Percentiles rank a stretch among this genome's conserved stretches.
Evolutionary conservation across 371 early-diverging fungal species (phyloP).

Genomic region (Choanephora cucurbitarum): DNA sequence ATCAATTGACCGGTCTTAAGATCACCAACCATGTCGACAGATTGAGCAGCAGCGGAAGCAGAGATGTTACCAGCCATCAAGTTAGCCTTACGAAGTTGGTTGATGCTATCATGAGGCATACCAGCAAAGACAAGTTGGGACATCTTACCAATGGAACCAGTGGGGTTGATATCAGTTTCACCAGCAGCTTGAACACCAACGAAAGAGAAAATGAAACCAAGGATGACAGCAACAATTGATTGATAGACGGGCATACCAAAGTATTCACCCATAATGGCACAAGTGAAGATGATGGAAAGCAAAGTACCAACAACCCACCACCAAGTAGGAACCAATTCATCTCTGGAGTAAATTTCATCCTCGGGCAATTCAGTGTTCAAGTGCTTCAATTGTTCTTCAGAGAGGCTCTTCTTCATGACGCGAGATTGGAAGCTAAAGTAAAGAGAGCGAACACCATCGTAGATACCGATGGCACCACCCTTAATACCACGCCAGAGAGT

Average conservation of each 20-base stretch:
- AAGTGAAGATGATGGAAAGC: constrained; percentile 59
- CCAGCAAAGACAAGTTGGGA: constrained; percentile 62
- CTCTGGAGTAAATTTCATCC: constrained; percentile 31
- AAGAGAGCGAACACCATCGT: background rate
- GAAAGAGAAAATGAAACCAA: constrained; percentile 71
- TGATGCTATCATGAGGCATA: constrained; percentile 49
- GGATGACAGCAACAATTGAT: constrained; percentile 58
- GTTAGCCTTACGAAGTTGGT: constrained; percentile 52
- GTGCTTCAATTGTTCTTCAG: constrained; percentile 1
- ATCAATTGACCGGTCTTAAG: constrained; percentile 66
- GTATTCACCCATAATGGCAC: constrained; percentile 59
- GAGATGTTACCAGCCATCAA: constrained; percentile 65
- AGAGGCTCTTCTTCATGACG: constrained; percentile 11
- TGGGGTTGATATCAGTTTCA: constrained; percentile 72
- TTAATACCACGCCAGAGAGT: constrained; percentile 60
- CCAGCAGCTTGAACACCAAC: constrained; percentile 71
- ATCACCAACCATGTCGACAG: constrained; percentile 71
- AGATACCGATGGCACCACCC: constrained; percentile 35
- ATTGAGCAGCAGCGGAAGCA: constrained; percentile 61
- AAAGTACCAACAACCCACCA: constrained; percentile 65
- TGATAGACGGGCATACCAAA: constrained; percentile 62
- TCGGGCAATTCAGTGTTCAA: constrained; percentile 13
- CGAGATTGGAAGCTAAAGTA: constrained; percentile 6
- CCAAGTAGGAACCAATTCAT: constrained; percentile 62
- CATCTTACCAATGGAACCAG: constrained; percentile 63